Evolutionary conservation across 306 rosid genomes (phyloP).

Genomic region (Pueraria montana): DNA sequence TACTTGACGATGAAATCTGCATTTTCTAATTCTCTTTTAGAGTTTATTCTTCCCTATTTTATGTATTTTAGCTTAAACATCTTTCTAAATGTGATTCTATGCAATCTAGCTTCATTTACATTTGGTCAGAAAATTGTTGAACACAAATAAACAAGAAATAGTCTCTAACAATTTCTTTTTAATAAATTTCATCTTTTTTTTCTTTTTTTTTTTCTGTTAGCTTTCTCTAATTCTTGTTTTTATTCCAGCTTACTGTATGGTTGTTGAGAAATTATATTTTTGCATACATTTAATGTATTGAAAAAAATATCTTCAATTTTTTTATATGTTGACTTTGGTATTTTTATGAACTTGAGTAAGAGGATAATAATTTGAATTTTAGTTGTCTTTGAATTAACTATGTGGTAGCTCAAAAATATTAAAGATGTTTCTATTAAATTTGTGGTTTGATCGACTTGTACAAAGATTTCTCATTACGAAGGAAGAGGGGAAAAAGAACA

Average conservation of each 20-base stretch:
- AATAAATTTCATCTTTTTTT: no score
- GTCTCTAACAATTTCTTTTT: no score
- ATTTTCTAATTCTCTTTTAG: constrained; percentile 11
- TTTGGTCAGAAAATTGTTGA: no score
- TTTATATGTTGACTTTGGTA: not conserved
- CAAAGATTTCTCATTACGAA: not conserved
- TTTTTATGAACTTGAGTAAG: not conserved
- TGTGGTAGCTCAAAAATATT: not conserved
- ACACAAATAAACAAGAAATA: no score
- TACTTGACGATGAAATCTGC: constrained; percentile 33
- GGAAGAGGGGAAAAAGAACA: not conserved
- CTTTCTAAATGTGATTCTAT: not conserved
- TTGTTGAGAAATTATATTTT: constrained; percentile 2
- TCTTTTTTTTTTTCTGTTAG: not conserved
- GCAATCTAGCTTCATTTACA: not conserved
- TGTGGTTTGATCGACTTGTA: not conserved
- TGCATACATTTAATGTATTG: not conserved
- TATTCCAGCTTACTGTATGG: not conserved
- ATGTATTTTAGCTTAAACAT: not conserved
- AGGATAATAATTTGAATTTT: not conserved
- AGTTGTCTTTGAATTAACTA: not conserved
- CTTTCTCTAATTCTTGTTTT: constrained; percentile 28
- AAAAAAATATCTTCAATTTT: not conserved
- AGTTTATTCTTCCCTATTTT: not conserved
- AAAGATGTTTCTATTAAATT: constrained; percentile 17